Evolutionary conservation across 2,329 filamentous ascomycete species (phyloP).

Genomic region (Dothiorella sarmentorum): DNA sequence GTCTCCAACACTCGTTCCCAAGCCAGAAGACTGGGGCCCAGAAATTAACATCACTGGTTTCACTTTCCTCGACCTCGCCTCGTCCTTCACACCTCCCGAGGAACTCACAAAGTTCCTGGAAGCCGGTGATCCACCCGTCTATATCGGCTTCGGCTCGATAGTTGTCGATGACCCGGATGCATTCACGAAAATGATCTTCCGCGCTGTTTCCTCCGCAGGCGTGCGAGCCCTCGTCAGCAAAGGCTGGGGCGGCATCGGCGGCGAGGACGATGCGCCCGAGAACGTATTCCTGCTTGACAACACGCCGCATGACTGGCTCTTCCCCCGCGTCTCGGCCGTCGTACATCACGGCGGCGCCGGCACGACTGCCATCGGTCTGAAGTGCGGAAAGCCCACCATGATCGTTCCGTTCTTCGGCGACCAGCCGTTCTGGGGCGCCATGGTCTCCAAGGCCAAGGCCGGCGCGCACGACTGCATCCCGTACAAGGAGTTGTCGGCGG

Average conservation of each 20-base stretch:
- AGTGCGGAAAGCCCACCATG: constrained; percentile 69
- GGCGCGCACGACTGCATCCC: constrained; percentile 62
- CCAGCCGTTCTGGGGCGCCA: constrained; percentile 73
- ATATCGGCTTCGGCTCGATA: constrained; percentile 74
- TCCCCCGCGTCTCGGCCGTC: constrained; percentile 31
- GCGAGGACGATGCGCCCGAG: constrained; percentile 48
- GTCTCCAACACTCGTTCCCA: constrained; percentile 62
- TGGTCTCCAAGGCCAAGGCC: constrained; percentile 61
- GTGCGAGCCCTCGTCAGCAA: constrained; percentile 70
- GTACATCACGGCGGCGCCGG: constrained; percentile 59
- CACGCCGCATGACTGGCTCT: constrained; percentile 74
- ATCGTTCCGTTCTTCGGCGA: constrained; percentile 78
- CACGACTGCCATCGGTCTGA: constrained; percentile 70
- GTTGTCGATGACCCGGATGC: constrained; percentile 68
- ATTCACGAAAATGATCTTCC: constrained; percentile 69
- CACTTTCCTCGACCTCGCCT: constrained; percentile 69
- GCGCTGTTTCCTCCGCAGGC: constrained; percentile 62
- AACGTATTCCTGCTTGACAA: constrained; percentile 71
- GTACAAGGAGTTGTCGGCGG: constrained; percentile 62
- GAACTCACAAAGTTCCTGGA: constrained; percentile 45
- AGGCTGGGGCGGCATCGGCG: constrained; percentile 71
- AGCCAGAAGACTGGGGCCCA: constrained; percentile 64
- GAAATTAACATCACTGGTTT: constrained; percentile 75
- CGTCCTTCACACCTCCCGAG: constrained; percentile 56
- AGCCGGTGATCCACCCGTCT: constrained; percentile 56